Percentiles rank a stretch among this genome's conserved stretches.
Conservation (phyloP, 352 stramenopile genomes). For the Phytophthora melonis region DNA sequence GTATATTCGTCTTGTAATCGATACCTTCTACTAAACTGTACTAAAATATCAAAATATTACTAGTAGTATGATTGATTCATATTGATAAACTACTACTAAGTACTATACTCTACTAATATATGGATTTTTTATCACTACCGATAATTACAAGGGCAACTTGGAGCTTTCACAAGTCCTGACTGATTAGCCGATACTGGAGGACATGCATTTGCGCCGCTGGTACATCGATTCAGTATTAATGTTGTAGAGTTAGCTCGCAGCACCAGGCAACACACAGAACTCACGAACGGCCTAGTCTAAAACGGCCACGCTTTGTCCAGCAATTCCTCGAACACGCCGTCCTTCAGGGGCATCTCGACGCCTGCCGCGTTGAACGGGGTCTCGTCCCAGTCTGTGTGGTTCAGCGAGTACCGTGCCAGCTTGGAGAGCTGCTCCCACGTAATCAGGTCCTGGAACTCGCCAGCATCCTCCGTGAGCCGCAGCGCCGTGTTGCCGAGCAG, state of each 20-base stretch:
- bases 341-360: constrained; percentile 35
- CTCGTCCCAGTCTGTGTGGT: constrained; percentile 36
- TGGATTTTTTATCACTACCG: too few species aligned
- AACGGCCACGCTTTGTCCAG: constrained; percentile 36
- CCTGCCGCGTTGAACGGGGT: constrained; percentile 20
- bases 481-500: constrained; percentile 33
- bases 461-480: constrained; percentile 27
- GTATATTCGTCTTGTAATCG: too few species aligned
- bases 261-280: constrained; percentile 5
- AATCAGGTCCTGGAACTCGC: constrained; percentile 39
- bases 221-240: constrained; percentile 17
- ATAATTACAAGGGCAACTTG: too few species aligned
- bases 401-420: constrained; percentile 32
- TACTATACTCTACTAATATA: too few species aligned
- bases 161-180: too few species aligned
- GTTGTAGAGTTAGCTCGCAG: constrained; percentile 10
- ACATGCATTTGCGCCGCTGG: neutral
- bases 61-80: too few species aligned
- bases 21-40: too few species aligned
- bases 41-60: too few species aligned
- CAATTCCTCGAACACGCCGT: constrained; percentile 28
- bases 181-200: too few species aligned
- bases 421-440: constrained; percentile 35
- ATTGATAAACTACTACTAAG: too few species aligned
- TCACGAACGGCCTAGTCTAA: constrained; percentile 9